Percentiles rank a stretch among this genome's conserved stretches.
Conservation (phyloP, 1,139 yeast species). For the Yamadazyma siamensis region DNA sequence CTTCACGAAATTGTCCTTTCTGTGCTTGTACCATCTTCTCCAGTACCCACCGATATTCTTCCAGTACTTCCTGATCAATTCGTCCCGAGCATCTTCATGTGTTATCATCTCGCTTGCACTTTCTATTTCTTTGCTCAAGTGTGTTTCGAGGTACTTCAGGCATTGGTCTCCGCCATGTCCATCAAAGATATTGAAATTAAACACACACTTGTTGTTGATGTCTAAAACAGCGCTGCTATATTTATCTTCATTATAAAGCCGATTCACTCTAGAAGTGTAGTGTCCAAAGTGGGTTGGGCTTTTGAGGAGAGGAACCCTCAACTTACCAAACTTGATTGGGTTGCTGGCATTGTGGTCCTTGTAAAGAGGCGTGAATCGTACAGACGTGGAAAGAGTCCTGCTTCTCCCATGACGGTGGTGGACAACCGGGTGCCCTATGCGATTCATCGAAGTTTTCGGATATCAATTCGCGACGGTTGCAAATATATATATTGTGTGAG, state of each 20-base stretch:
- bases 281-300: slow-evolving; percentile 84
- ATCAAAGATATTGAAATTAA: slow-evolving; percentile 77
- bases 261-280: slow-evolving; percentile 68
- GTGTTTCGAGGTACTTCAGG: slow-evolving; percentile 52
- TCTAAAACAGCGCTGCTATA: slow-evolving; percentile 59
- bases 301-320: slow-evolving; percentile 54
- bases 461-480: too few species aligned
- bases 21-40: slow-evolving; percentile 67
- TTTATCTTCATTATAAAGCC: slow-evolving; percentile 78
- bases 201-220: slow-evolving; percentile 29
- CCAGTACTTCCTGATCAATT: slow-evolving; percentile 48
- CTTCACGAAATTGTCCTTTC: slow-evolving; percentile 40
- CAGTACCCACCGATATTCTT: slow-evolving; percentile 81
- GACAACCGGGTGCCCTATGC: background rate
- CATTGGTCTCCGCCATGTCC: slow-evolving; percentile 93
- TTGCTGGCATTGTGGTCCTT: background rate
- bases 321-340: slow-evolving; percentile 19
- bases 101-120: slow-evolving; percentile 19
- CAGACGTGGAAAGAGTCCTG: slow-evolving; percentile 14
- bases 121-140: slow-evolving; percentile 59
- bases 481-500: too few species aligned
- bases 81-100: slow-evolving; percentile 27
- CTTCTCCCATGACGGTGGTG: too few species aligned
- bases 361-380: slow-evolving; percentile 14
- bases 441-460: background rate